Evolutionary conservation across 257 asterid species (phyloP), one percentile per base, ranked within the genome.

Genomic region (Misopates orontium): DNA sequence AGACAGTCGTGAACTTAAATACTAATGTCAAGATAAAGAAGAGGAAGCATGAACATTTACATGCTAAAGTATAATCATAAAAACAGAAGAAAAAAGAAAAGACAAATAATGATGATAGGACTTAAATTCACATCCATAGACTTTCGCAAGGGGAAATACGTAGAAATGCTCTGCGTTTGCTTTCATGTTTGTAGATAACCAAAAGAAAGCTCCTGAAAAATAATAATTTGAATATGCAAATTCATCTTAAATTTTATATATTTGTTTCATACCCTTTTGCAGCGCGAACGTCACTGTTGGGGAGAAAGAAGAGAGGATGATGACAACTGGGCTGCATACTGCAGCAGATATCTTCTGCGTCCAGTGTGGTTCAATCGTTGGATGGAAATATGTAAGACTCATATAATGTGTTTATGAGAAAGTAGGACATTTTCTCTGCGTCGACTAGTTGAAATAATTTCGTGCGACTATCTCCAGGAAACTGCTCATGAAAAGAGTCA

Each of bases 271-370:
- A 10, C 32, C 6, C 25, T 45, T 64, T 24, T 69, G 68, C 86
- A 84, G 96, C 18, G 83, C 53, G 40, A 88, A 88, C 67, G 83
- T 88, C 42, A 84, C 85, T 18, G 44, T 62, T 45, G 91, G 91
- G 67, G 79, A 75, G 73, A 78, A 44, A 51, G 96, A 88, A 74
- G 96, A 88, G 52, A 88, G 94, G 75, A 2, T 65, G 82, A 88
- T 85, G 94, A 84, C 72, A 71, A 88, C 91, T 4, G 94, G 96
- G 44, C 19, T 76, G 74, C 94, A 85, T 81, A 79, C 80, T 2
- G 96, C 82, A 56, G 91, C 86, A 16, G 96, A 88, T 74, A 78
- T 88, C 65, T 88, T 82, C 80, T 88, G 96, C 23, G 87, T 85
- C 67, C 60, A 63, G 16, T 84, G 94, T 66, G 94, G 96, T 42